Evolutionary conservation across 1,284 basidiomycete species (phyloP).

Genomic region (Schizophyllum amplum): DNA sequence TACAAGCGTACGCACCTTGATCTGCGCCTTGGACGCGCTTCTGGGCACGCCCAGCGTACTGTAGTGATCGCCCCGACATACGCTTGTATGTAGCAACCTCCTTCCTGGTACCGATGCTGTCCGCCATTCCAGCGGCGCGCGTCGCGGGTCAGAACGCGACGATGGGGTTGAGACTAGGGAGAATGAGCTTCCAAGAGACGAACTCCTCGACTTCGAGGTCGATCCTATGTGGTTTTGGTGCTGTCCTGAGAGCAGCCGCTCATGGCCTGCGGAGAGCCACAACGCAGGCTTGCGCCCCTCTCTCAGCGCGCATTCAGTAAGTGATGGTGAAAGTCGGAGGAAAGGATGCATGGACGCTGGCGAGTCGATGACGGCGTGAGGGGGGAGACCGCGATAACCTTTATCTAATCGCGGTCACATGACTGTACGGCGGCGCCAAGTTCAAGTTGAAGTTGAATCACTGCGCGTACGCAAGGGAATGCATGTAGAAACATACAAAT

Average conservation of each 20-base stretch:
- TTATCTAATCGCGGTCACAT: not conserved
- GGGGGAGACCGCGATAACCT: not conserved
- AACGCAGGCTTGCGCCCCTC: too few species aligned
- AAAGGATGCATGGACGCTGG: not conserved
- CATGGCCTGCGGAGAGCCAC: not conserved
- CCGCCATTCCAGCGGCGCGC: too few species aligned
- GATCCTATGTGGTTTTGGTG: not conserved
- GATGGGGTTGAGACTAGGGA: too few species aligned
- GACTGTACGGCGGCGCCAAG: too few species aligned
- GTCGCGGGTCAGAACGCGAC: too few species aligned
- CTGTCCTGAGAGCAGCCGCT: not conserved
- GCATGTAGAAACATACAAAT: too few species aligned
- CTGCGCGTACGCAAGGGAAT: too few species aligned
- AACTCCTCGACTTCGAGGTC: not conserved
- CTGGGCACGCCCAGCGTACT: conserved; percentile 31
- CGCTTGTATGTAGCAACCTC: conserved; percentile 4
- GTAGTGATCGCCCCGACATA: conserved; percentile 25
- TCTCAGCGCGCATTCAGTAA: not conserved
- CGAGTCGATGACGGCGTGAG: not conserved
- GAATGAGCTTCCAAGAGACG: not conserved
- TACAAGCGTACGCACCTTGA: conserved; percentile 25
- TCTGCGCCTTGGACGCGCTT: conserved; percentile 34
- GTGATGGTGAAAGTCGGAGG: not conserved
- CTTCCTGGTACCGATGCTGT: too few species aligned
- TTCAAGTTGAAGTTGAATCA: too few species aligned